Conservation (phyloP, 1,139 yeast species). For the Meyerozyma smithsonii region DNA sequence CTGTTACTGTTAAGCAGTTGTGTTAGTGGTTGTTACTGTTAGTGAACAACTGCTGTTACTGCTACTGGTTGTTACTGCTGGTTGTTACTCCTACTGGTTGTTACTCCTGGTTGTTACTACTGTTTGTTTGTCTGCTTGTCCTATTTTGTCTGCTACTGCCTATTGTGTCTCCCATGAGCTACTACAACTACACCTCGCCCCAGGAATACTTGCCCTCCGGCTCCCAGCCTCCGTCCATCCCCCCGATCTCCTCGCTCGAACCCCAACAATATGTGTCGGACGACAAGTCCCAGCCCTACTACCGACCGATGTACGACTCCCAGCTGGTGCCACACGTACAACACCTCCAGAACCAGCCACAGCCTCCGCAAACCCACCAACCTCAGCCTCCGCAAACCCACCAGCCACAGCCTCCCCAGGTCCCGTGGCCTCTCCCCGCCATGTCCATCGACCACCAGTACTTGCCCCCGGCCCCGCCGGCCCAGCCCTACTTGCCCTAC, state of each 20-base stretch:
- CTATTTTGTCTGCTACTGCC: too few relatives aligned
- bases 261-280: neutral
- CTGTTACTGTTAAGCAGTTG: too few relatives aligned
- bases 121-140: too few relatives aligned
- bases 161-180: neutral
- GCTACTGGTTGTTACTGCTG: too few relatives aligned
- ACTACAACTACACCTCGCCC: neutral
- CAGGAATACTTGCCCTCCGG: neutral
- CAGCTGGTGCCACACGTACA: too few relatives aligned
- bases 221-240: neutral
- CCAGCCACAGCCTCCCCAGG: constrained; percentile 4
- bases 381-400: neutral
- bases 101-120: too few relatives aligned
- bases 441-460: constrained; percentile 7
- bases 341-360: too few relatives aligned
- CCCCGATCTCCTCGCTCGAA: neutral
- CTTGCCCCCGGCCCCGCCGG: neutral
- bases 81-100: too few relatives aligned
- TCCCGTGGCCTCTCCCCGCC: constrained; percentile 7
- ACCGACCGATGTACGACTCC: neutral
- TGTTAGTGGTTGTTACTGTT: too few relatives aligned
- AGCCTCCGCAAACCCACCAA: neutral
- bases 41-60: too few relatives aligned
- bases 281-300: neutral
- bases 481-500: constrained; percentile 5